These are phyloP conservation scores for Schizosaccharomyces lindneri DNA, from an alignment of 805 yeast species.

Conservation along the genomic window DNA sequence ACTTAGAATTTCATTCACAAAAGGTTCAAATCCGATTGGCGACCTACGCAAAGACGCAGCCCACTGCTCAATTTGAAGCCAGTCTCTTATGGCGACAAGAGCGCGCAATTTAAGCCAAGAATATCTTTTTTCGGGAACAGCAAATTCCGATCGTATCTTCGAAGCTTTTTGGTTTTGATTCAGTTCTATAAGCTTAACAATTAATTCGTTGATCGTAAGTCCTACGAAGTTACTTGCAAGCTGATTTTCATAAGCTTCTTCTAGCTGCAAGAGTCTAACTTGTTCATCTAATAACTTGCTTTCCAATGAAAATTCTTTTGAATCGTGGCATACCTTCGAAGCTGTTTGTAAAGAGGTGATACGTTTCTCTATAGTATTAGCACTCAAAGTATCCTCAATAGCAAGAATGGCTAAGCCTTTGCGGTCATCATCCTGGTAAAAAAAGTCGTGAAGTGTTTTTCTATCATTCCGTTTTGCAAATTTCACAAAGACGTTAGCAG, in stretches of 20 bases:
- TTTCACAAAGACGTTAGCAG: slow-evolving; percentile 19
- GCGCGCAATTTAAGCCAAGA: slow-evolving; percentile 29
- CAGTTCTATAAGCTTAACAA: slow-evolving; percentile 21
- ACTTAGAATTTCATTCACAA: slow-evolving; percentile 28
- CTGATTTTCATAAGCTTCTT: slow-evolving; percentile 21
- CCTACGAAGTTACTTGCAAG: slow-evolving; percentile 19
- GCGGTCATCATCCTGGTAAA: slow-evolving; percentile 37
- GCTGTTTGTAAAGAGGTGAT: slow-evolving; percentile 2
- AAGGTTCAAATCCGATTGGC: slow-evolving; percentile 47
- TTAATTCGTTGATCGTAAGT: slow-evolving; percentile 24
- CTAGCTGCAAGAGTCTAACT: slow-evolving; percentile 19
- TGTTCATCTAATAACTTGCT: slow-evolving; percentile 19
- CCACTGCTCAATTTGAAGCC: slow-evolving; percentile 31
- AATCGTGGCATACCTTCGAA: slow-evolving; percentile 4
- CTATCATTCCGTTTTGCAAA: slow-evolving; percentile 14
- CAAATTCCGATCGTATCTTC: slow-evolving; percentile 27
- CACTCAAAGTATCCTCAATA: slow-evolving; percentile 12
- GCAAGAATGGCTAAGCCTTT: slow-evolving; percentile 23
- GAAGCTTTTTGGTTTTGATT: slow-evolving; percentile 27
- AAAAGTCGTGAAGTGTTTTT: slow-evolving; percentile 26
- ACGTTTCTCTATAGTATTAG: background rate
- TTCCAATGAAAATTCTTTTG: background rate
- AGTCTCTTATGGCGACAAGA: slow-evolving; percentile 23
- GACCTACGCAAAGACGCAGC: slow-evolving; percentile 26
- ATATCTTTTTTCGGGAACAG: slow-evolving; percentile 30